These are phyloP conservation scores for Albatrellus ellisii DNA, from an alignment of 768 basidiomycete species.

Conservation along the genomic window DNA sequence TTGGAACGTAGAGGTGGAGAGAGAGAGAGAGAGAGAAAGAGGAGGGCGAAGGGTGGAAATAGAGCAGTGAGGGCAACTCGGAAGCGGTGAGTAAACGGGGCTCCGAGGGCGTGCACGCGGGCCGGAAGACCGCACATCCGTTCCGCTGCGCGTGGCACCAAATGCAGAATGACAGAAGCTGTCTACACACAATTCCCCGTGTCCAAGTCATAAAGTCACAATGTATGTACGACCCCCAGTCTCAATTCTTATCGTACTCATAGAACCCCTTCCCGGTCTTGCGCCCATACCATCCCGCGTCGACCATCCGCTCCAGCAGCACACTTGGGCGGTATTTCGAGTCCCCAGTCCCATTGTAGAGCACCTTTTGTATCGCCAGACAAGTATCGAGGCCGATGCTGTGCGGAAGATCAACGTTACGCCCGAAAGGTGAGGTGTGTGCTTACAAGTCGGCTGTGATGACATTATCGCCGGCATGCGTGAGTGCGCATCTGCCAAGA, in stretches of 20 bases:
- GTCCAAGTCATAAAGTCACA: too few relatives aligned
- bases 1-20: too few relatives aligned
- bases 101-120: too few relatives aligned
- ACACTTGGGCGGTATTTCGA: slow-evolving; percentile 91
- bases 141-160: too few relatives aligned
- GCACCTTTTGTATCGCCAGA: slow-evolving; percentile 81
- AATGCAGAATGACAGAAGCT: too few relatives aligned
- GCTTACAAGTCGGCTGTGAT: slow-evolving; percentile 25
- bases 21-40: too few relatives aligned
- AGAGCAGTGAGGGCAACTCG: too few relatives aligned
- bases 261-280: slow-evolving; percentile 95
- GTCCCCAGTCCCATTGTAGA: slow-evolving; percentile 82
- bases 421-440: neutral
- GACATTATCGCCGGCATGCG: neutral
- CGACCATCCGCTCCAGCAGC: slow-evolving; percentile 90
- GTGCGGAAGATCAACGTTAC: neutral
- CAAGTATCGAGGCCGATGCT: slow-evolving; percentile 98
- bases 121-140: too few relatives aligned
- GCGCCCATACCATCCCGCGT: slow-evolving; percentile 87
- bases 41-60: too few relatives aligned
- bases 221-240: too few relatives aligned
- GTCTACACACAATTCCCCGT: too few relatives aligned
- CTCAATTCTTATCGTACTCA: slow-evolving; percentile 38
- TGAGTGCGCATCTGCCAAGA: neutral
- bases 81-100: too few relatives aligned